phyloP scores from a whole-genome alignment of 1,139 yeast genomes.

The Suhomyces terraborum region DNA sequence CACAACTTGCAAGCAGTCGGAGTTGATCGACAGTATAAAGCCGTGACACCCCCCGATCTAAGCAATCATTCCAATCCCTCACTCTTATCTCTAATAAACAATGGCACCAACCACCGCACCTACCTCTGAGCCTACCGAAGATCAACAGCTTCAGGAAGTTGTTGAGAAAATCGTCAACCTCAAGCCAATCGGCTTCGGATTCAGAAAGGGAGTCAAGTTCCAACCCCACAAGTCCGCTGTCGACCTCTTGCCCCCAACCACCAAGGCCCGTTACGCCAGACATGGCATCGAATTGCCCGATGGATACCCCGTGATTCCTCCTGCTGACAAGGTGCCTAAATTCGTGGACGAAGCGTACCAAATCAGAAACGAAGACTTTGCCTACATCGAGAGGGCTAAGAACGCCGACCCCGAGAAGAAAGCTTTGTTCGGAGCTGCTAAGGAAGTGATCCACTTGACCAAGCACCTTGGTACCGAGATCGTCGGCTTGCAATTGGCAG shows the following conservation, averaged over 20 bases:
- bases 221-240: slow-evolving; percentile 11
- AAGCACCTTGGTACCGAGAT: slow-evolving; percentile 24
- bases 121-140: slow-evolving; percentile 4
- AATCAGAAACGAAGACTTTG: slow-evolving; percentile 19
- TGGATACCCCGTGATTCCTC: slow-evolving; percentile 21
- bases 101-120: slow-evolving; percentile 19
- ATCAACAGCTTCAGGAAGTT: slow-evolving; percentile 15
- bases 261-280: slow-evolving; percentile 19
- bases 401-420: slow-evolving; percentile 24
- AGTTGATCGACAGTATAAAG: too few species aligned
- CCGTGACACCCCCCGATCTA: too few species aligned
- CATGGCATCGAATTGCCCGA: slow-evolving; percentile 20
- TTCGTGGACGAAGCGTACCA: slow-evolving; percentile 22
- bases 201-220: slow-evolving; percentile 10
- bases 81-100: too few species aligned
- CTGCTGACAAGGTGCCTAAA: slow-evolving; percentile 17
- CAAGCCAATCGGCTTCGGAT: slow-evolving; percentile 15
- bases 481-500: slow-evolving; percentile 22
- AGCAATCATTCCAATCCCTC: not conserved
- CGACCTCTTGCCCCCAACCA: slow-evolving; percentile 17
- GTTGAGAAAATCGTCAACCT: slow-evolving; percentile 16
- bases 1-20: too few species aligned
- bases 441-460: slow-evolving; percentile 22
- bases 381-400: slow-evolving; percentile 21
- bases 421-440: slow-evolving; percentile 24